A percentile compares a stretch with the other conserved stretches of the same genome.
Conservation (phyloP, 139 green algal genomes). For the Picochlorum sp. region DNA sequence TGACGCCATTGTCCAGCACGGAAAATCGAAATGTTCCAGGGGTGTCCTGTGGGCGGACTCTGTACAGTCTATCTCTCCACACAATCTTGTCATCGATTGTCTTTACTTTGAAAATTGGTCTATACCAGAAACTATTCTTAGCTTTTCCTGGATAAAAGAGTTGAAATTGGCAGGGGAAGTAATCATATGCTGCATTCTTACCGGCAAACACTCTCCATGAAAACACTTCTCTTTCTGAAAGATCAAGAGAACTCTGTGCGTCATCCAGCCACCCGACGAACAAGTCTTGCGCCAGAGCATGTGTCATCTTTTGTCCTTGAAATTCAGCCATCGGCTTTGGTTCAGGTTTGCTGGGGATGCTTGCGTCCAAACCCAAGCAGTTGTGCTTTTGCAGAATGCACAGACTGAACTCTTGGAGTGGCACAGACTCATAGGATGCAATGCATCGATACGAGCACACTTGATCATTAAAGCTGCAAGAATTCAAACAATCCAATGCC, state of each 20-base stretch:
- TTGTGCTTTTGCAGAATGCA: slow-evolving; percentile 97
- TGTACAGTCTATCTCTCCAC: slow-evolving; percentile 77
- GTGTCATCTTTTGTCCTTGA: slow-evolving; percentile 62
- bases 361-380: slow-evolving; percentile 65
- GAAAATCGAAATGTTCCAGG: slow-evolving; percentile 68
- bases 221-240: slow-evolving; percentile 4
- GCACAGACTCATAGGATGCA: slow-evolving; percentile 74
- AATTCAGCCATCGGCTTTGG: slow-evolving; percentile 69
- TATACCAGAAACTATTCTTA: slow-evolving; percentile 70
- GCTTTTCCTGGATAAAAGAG: slow-evolving; percentile 79
- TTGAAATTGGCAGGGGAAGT: slow-evolving; percentile 80
- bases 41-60: slow-evolving; percentile 43
- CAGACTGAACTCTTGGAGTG: slow-evolving; percentile 79
- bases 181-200: slow-evolving; percentile 72
- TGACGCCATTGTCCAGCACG: slow-evolving; percentile 92
- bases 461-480: slow-evolving; percentile 82
- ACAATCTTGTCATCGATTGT: slow-evolving; percentile 64
- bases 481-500: slow-evolving; percentile 71
- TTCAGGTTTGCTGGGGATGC: slow-evolving; percentile 43
- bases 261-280: slow-evolving; percentile 48
- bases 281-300: slow-evolving; percentile 68
- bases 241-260: neutral
- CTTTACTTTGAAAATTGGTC: slow-evolving; percentile 70
- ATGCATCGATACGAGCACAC: slow-evolving; percentile 82
- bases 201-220: slow-evolving; percentile 59